Evolutionary conservation across 768 basidiomycete species (phyloP).

Genomic region (Termitomyces sp.): DNA sequence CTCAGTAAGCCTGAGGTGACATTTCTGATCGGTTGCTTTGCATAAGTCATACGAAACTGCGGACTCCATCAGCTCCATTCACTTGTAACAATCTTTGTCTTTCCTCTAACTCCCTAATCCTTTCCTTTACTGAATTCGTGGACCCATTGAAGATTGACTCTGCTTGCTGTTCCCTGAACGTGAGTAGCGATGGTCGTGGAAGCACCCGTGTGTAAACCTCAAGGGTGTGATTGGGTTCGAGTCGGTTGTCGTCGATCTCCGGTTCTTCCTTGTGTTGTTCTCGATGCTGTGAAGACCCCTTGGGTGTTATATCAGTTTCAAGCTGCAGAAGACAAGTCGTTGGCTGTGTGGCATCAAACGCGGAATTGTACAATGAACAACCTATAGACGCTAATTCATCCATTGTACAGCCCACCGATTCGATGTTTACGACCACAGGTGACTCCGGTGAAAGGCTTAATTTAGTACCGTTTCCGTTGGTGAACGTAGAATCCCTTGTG

Average conservation of each 20-base stretch:
- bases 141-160: background rate
- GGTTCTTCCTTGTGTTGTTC: background rate
- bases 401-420: background rate
- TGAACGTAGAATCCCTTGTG: background rate
- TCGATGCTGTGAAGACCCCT: background rate
- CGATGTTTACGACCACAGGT: background rate
- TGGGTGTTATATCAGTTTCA: background rate
- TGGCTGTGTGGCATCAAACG: background rate
- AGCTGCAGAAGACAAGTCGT: background rate
- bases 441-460: background rate
- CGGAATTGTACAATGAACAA: background rate
- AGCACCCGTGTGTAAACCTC: background rate
- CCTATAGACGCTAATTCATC: background rate
- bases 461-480: background rate
- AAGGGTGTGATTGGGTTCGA: background rate
- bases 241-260: background rate
- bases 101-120: background rate
- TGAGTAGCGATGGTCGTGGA: background rate
- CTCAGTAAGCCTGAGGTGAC: background rate
- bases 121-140: background rate
- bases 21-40: background rate
- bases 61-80: background rate
- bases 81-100: background rate
- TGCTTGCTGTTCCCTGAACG: background rate
- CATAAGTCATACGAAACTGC: background rate